Conservation (phyloP, 495 filamentous ascomycete genomes). For the Hypomontagnella submonticulosa region DNA sequence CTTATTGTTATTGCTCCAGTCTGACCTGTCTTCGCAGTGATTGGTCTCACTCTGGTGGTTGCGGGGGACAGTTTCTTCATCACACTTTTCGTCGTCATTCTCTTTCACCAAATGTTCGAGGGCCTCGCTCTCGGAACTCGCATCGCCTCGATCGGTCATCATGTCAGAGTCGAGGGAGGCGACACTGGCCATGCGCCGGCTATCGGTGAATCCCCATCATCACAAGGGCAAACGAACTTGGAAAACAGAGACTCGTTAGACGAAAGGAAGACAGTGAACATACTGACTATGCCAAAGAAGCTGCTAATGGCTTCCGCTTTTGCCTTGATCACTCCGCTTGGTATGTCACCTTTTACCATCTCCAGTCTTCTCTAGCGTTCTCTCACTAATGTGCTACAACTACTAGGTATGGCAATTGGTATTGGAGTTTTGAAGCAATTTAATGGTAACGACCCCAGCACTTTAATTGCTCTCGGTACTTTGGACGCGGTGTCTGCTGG, state of each 20-base stretch:
- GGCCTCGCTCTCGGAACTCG: conserved; percentile 79
- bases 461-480: conserved; percentile 67
- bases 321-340: conserved; percentile 66
- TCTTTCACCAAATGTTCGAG: conserved; percentile 81
- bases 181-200: conserved; percentile 14
- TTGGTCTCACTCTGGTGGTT: conserved; percentile 69
- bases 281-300: conserved; percentile 53
- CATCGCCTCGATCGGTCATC: conserved; percentile 67
- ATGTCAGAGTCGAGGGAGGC: conserved; percentile 20
- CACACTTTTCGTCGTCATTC: conserved; percentile 66
- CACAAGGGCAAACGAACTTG: conserved; percentile 9
- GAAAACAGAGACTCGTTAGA: conserved; percentile 12
- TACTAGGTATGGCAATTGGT: conserved; percentile 69
- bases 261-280: conserved; percentile 6
- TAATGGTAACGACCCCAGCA: conserved; percentile 66
- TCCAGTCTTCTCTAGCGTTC: too few relatives aligned
- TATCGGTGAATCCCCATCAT: conserved; percentile 12
- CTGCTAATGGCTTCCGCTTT: conserved; percentile 61
- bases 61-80: conserved; percentile 66
- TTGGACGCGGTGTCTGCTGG: conserved; percentile 67
- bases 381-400: conserved; percentile 19
- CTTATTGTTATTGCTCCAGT: background rate
- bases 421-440: conserved; percentile 63
- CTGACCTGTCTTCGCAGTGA: conserved; percentile 53
- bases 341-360: conserved; percentile 24